phyloP scores from a whole-genome alignment of 169 alveolate genomes.

The Amoebophrya sp. region DNA sequence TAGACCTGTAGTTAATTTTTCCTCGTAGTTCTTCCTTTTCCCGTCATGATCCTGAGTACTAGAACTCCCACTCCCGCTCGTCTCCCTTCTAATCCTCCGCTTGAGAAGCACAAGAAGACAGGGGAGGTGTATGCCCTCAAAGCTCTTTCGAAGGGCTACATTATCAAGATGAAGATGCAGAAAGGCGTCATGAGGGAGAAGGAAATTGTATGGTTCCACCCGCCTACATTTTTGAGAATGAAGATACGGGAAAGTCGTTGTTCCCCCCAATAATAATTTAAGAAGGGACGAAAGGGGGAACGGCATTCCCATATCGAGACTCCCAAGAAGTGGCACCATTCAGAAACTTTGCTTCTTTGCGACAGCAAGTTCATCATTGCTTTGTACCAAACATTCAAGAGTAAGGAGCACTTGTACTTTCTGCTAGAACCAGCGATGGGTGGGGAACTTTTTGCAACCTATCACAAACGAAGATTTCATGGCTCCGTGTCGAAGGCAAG shows the following conservation, averaged over 20 bases:
- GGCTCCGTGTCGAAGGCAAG: conserved; percentile 46
- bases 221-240: no score
- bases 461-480: not conserved
- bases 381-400: not conserved
- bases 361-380: conserved; percentile 57
- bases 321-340: no score
- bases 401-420: not conserved
- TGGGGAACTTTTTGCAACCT: conserved; percentile 8
- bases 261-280: no score
- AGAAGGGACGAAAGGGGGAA: no score
- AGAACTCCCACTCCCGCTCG: no score
- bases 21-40: no score
- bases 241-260: no score
- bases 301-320: no score
- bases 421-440: conserved; percentile 17
- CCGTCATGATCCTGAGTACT: no score
- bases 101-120: conserved; percentile 46
- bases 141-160: conserved; percentile 46
- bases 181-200: conserved; percentile 53
- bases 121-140: conserved; percentile 53
- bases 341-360: no score
- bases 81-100: no score
- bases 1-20: no score
- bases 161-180: conserved; percentile 51
- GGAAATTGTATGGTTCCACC: conserved; percentile 49